Conservation (phyloP, 352 stramenopile genomes). For the Phytophthora litchii region DNA sequence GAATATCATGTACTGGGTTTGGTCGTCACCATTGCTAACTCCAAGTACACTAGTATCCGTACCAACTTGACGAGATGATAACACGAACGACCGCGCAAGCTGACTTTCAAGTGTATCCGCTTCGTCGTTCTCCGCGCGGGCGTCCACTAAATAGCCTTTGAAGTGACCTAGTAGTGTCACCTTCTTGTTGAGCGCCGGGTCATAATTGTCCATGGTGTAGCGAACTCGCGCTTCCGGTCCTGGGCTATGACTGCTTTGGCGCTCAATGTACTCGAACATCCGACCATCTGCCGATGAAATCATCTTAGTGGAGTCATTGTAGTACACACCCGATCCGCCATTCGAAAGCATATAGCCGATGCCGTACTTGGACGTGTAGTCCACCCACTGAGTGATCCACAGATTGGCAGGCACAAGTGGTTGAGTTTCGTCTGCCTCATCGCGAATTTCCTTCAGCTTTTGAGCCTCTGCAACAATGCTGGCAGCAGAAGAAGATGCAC, state of each 20-base stretch:
- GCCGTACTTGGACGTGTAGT: slow-evolving; percentile 99
- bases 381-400: slow-evolving; percentile 97
- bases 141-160: slow-evolving; percentile 95
- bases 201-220: slow-evolving; percentile 72
- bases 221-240: slow-evolving; percentile 40
- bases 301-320: slow-evolving; percentile 99
- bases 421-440: slow-evolving; percentile 50
- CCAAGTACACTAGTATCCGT: slow-evolving; percentile 19
- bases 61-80: slow-evolving; percentile 30
- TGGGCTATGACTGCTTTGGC: slow-evolving; percentile 53
- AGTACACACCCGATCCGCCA: slow-evolving; percentile 96
- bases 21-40: slow-evolving; percentile 9
- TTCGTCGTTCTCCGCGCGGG: slow-evolving; percentile 60
- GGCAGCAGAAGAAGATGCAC: slow-evolving; percentile 61
- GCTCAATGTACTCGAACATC: slow-evolving; percentile 96
- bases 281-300: slow-evolving; percentile 89
- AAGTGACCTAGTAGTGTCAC: slow-evolving; percentile 98
- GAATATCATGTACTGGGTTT: slow-evolving; percentile 79
- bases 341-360: slow-evolving; percentile 98
- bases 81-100: slow-evolving; percentile 36
- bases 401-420: slow-evolving; percentile 58
- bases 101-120: slow-evolving; percentile 48
- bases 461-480: slow-evolving; percentile 66
- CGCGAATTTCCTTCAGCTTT: slow-evolving; percentile 65
- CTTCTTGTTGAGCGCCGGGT: slow-evolving; percentile 95